These are phyloP conservation scores for Tetrapisispora phaffii DNA, from an alignment of 805 yeast species.

Conservation along the genomic window DNA sequence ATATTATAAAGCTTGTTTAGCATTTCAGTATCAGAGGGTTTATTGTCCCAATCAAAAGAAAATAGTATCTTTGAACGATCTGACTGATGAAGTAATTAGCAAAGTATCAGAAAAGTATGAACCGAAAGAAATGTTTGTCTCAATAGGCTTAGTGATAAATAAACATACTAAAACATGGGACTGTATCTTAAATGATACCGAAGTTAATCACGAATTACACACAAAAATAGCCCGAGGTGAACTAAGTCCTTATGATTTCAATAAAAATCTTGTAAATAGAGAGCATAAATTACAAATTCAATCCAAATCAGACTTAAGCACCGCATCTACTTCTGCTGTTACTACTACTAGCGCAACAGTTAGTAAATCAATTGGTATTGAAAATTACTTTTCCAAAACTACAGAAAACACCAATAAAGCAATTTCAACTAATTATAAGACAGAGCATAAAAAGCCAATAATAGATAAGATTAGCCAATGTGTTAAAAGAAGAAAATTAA, in stretches of 20 bases:
- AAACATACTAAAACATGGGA: constrained; percentile 10
- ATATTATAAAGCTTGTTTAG: constrained; percentile 56
- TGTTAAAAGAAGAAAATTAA: constrained; percentile 19
- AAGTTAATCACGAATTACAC: constrained; percentile 40
- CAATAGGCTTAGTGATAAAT: constrained; percentile 32
- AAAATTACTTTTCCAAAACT: constrained; percentile 15
- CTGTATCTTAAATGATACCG: constrained; percentile 23
- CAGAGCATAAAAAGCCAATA: background rate
- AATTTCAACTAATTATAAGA: background rate
- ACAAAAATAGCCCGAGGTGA: constrained; percentile 51
- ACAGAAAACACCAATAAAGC: background rate
- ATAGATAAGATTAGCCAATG: constrained; percentile 15
- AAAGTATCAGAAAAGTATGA: constrained; percentile 1
- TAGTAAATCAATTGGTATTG: constrained; percentile 9
- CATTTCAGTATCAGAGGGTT: constrained; percentile 80
- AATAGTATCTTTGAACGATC: constrained; percentile 50
- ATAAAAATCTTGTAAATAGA: constrained; percentile 28
- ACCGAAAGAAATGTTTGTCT: constrained; percentile 27
- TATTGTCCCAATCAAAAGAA: constrained; percentile 49
- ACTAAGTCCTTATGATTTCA: constrained; percentile 46
- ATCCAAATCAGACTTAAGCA: constrained; percentile 16
- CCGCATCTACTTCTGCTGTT: too few species aligned
- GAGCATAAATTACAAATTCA: constrained; percentile 21
- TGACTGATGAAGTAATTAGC: constrained; percentile 33
- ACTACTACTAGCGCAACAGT: background rate